phyloP scores from a whole-genome alignment of 2,329 filamentous ascomycete genomes.

The Phaeosphaeria sp. region DNA sequence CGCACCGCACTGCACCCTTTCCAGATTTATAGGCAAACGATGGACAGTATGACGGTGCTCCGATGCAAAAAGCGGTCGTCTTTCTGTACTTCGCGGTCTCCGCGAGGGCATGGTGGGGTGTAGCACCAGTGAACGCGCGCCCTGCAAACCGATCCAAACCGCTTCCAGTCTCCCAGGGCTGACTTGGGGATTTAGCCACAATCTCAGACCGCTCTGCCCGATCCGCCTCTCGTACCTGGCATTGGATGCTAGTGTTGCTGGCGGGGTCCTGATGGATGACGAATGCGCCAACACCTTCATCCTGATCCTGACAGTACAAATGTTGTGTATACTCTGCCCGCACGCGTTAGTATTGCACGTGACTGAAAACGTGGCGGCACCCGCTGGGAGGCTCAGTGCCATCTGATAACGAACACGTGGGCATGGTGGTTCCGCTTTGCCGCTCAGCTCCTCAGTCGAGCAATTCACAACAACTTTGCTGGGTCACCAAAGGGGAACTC shows the following conservation, averaged over 20 bases:
- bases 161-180: slow-evolving; percentile 3
- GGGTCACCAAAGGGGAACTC: not conserved
- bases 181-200: slow-evolving; percentile 9
- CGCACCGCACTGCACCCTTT: slow-evolving; percentile 1
- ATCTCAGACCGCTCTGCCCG: slow-evolving; percentile 25
- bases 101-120: slow-evolving; percentile 20
- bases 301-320: not conserved
- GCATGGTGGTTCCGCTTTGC: not conserved
- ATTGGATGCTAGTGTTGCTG: not conserved
- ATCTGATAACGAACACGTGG: not conserved
- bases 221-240: slow-evolving; percentile 7
- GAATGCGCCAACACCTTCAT: not conserved
- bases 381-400: too few species aligned
- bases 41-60: slow-evolving; percentile 18
- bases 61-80: slow-evolving; percentile 24
- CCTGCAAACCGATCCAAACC: slow-evolving; percentile 2
- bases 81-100: slow-evolving; percentile 21
- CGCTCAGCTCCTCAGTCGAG: not conserved
- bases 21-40: slow-evolving; percentile 25
- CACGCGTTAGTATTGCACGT: too few species aligned
- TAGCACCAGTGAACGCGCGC: slow-evolving; percentile 13
- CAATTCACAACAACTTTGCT: not conserved
- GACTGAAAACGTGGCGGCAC: too few species aligned
- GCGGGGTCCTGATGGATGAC: not conserved
- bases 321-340: too few species aligned